Base-by-base conservation (phyloP, 257 asterid genomes). In the Echites panduratus region DNA sequence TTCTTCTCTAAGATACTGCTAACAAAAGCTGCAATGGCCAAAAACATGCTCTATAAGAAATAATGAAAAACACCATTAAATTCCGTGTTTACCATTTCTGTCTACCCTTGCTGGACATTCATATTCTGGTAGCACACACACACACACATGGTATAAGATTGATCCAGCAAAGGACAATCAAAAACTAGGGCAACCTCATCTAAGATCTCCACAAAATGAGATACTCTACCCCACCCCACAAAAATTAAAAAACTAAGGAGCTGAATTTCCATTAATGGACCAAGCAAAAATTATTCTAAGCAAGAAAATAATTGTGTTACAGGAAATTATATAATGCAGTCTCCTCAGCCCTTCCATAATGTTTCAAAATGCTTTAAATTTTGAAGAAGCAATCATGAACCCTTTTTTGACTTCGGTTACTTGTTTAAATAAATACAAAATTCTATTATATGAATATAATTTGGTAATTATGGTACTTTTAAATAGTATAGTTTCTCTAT, bases 371-470 rank as follows among this genome's bases (percentile, higher is more conserved):
- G 59, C 74, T 68, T 47, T 4, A 19, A 73, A 71, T 22, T 20
- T 43, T 64, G 44, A 64, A 32, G 27, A 64, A 32, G 22, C 68
- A 24, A 63, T 13, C 68, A 63, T 32, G 27, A 7, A 64, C 35
- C 14, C 44, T 16, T 24, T 56, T 58, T 58, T 58, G 38, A 58
- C 4, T 58, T 26, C 26, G 40, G 40, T 26, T 4, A 58, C 65
- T 8, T 22, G 24, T 57, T 22, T 0, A 57, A 57, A 9, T 57
- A 45, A 45, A 0, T 59, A 58, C 5, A 6, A 45, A n/a, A 47
- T n/a, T 2, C 0, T 29, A 63, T 63, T 9, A 52, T 27, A 0
- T 76, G 57, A 70, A 70, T 76, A 13, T 76, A 13, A 70, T 76
- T 19, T 59, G 70, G 66, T 24, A 50, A 50, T 40, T 11, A 24